Conservation (phyloP, 495 filamentous ascomycete species). For the Thozetella sp. region DNA sequence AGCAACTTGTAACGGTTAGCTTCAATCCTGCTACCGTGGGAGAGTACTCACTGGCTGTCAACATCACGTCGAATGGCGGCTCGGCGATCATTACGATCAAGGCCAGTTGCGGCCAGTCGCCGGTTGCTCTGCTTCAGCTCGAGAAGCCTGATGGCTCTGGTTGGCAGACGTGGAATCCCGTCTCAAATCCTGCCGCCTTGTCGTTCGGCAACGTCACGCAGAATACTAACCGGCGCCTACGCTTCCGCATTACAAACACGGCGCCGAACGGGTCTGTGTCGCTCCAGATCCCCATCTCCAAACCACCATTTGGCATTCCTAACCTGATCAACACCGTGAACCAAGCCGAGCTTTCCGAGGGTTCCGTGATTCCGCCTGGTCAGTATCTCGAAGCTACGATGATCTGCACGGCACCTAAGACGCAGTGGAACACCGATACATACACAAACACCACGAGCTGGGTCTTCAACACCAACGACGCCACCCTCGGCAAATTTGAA, state of each 20-base stretch:
- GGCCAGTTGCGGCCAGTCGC: conserved; percentile 30
- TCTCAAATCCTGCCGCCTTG: conserved; percentile 33
- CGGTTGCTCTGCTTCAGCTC: conserved; percentile 45
- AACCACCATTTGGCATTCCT: conserved; percentile 44
- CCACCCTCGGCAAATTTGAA: conserved; percentile 34
- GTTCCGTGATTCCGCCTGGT: conserved; percentile 36
- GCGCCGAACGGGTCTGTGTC: conserved; percentile 27
- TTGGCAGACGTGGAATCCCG: conserved; percentile 38
- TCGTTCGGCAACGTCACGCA: conserved; percentile 47
- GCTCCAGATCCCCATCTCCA: conserved; percentile 47
- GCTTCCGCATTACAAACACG: conserved; percentile 43
- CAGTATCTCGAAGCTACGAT: conserved; percentile 36
- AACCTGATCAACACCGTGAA: conserved; percentile 42
- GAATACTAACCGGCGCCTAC: conserved; percentile 30
- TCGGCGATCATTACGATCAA: conserved; percentile 31
- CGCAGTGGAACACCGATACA: conserved; percentile 42
- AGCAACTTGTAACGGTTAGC: conserved; percentile 29
- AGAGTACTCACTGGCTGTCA: conserved; percentile 39
- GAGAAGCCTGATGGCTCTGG: conserved; percentile 39
- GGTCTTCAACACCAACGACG: conserved; percentile 46
- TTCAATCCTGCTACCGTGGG: conserved; percentile 38
- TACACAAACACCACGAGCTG: conserved; percentile 36
- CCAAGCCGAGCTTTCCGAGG: conserved; percentile 48
- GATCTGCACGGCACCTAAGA: conserved; percentile 45
- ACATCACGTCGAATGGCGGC: conserved; percentile 39